Evolutionary conservation across 2,329 filamentous ascomycete species (phyloP).

Genomic region (Lasiodiplodia gonubiensis): DNA sequence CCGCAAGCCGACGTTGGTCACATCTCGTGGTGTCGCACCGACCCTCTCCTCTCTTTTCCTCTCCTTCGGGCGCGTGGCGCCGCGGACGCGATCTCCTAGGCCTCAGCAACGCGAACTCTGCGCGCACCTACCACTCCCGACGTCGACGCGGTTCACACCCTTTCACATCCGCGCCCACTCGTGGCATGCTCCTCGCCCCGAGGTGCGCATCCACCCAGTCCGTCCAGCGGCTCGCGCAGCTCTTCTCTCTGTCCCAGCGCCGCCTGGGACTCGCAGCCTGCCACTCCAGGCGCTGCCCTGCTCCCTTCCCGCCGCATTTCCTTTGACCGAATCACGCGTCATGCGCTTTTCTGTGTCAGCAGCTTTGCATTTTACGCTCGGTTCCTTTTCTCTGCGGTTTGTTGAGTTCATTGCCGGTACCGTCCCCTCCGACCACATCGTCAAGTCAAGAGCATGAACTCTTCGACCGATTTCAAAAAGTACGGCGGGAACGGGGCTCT

Average conservation of each 20-base stretch:
- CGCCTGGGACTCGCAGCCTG: background rate
- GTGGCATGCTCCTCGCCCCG: slow-evolving; percentile 14
- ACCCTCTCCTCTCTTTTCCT: slow-evolving; percentile 6
- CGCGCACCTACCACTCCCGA: slow-evolving; percentile 22
- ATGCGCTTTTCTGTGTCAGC: slow-evolving; percentile 17
- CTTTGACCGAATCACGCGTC: slow-evolving; percentile 17
- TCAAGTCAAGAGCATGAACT: slow-evolving; percentile 36
- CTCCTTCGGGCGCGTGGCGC: slow-evolving; percentile 12
- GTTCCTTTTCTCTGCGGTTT: background rate
- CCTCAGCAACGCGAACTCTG: slow-evolving; percentile 23
- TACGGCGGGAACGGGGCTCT: slow-evolving; percentile 37
- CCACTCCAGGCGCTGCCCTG: background rate
- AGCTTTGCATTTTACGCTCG: slow-evolving; percentile 1
- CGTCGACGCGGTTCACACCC: slow-evolving; percentile 9
- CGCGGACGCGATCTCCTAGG: slow-evolving; percentile 13
- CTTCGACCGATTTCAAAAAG: slow-evolving; percentile 29
- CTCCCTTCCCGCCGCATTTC: background rate
- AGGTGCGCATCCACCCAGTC: slow-evolving; percentile 1
- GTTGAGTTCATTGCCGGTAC: background rate
- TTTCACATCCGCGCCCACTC: slow-evolving; percentile 10
- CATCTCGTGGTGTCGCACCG: slow-evolving; percentile 18
- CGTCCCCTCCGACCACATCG: background rate
- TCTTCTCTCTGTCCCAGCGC: background rate
- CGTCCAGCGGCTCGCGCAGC: background rate
- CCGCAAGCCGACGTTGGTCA: slow-evolving; percentile 9